A percentile compares a stretch with the other conserved stretches of the same genome.
Evolutionary conservation across 257 asterid genomes (phyloP).

Genomic region (Scutellaria barbata): DNA sequence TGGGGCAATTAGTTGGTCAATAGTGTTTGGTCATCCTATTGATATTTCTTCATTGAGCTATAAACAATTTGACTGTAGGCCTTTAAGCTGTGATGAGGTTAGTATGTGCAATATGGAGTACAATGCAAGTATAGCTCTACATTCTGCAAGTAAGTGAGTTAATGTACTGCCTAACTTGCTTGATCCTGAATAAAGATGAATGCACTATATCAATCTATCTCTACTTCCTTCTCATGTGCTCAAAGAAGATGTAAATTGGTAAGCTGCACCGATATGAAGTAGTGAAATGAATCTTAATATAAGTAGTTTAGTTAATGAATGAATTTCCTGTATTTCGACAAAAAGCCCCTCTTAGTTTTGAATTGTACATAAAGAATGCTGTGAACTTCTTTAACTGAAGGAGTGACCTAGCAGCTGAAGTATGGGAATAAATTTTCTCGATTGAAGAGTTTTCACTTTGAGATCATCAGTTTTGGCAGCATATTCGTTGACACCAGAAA

Average conservation of each 20-base stretch:
- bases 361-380: neutral
- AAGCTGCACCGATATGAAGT: conserved; percentile 2
- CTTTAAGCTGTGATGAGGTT: conserved; percentile 2
- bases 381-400: neutral
- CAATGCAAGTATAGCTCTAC: neutral
- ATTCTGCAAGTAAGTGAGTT: neutral
- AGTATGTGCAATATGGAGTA: conserved; percentile 13
- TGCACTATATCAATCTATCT: neutral
- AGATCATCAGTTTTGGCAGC: neutral
- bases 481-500: conserved; percentile 14
- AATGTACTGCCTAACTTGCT: neutral
- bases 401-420: conserved; percentile 8
- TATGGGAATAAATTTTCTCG: neutral
- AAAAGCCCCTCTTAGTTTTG: conserved; percentile 1
- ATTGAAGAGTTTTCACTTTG: neutral
- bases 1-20: neutral
- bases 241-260: neutral
- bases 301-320: neutral
- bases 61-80: neutral
- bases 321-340: neutral
- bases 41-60: neutral
- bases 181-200: conserved; percentile 5
- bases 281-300: neutral
- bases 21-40: neutral
- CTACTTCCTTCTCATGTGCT: conserved; percentile 18